These are phyloP conservation scores for barley (Hordeum vulgare) DNA, from an alignment of 176 grass and related monocot species.

Conservation along the genomic window DNA sequence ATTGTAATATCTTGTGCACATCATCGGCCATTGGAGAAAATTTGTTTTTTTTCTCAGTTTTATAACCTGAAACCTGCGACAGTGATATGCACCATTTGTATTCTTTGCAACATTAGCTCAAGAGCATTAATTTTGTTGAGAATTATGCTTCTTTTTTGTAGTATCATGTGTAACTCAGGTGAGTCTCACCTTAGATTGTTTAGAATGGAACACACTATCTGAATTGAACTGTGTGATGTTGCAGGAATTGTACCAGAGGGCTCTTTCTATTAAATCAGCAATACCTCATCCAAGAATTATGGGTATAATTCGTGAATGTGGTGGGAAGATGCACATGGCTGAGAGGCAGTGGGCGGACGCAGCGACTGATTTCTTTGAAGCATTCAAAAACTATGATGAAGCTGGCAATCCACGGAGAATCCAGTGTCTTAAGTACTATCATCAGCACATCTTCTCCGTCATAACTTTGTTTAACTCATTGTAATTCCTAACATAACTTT, in stretches of 20 bases:
- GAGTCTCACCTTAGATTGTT: neutral
- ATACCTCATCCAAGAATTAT: constrained; percentile 99
- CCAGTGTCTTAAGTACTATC: constrained; percentile 84
- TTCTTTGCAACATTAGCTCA: neutral
- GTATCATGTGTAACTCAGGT: neutral
- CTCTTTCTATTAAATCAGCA: constrained; percentile 98
- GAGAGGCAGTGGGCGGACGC: constrained; percentile 90
- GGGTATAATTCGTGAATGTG: constrained; percentile 99
- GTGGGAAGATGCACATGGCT: constrained; percentile 99
- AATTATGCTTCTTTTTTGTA: neutral
- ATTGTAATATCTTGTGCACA: neutral
- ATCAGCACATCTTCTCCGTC: neutral
- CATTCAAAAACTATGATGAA: constrained; percentile 99
- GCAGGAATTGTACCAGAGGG: constrained; percentile 89
- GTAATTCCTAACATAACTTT: neutral
- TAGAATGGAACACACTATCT: constrained; percentile 6
- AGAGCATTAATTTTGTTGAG: neutral
- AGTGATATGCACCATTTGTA: neutral
- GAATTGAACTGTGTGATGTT: constrained; percentile 6
- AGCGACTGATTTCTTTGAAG: constrained; percentile 99
- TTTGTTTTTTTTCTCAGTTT: neutral
- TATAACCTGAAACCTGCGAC: constrained; percentile 4
- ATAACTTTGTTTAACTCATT: neutral
- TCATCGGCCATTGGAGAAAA: neutral
- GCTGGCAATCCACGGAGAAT: constrained; percentile 90